Conservation (phyloP, 1,139 yeast genomes). For the Taphrina confusa region DNA sequence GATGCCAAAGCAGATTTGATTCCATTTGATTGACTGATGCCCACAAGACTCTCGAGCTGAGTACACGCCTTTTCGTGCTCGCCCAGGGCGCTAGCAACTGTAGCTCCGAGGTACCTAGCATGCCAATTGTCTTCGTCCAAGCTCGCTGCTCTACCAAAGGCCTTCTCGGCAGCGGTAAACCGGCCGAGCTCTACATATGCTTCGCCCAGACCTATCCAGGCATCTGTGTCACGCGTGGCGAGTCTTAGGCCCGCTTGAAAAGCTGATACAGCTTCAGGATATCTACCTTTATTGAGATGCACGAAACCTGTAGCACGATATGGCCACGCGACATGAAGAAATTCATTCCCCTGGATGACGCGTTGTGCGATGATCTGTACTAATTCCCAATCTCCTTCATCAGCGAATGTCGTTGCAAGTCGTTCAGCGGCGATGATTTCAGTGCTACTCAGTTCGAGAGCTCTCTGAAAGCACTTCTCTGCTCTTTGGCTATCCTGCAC, state of each 20-base stretch:
- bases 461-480: slow-evolving; percentile 81
- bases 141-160: slow-evolving; percentile 65
- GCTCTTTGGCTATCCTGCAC: slow-evolving; percentile 68
- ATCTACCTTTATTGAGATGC: slow-evolving; percentile 55
- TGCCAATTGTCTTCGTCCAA: slow-evolving; percentile 60
- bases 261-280: slow-evolving; percentile 81
- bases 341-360: slow-evolving; percentile 23
- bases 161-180: slow-evolving; percentile 80
- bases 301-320: slow-evolving; percentile 81
- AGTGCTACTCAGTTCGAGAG: slow-evolving; percentile 80
- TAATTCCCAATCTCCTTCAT: slow-evolving; percentile 74
- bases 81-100: slow-evolving; percentile 57
- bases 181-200: slow-evolving; percentile 85
- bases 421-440: slow-evolving; percentile 74
- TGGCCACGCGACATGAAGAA: slow-evolving; percentile 67
- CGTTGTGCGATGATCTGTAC: slow-evolving; percentile 68
- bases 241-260: slow-evolving; percentile 82
- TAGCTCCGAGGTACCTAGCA: slow-evolving; percentile 67
- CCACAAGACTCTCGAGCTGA: slow-evolving; percentile 51
- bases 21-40: slow-evolving; percentile 58
- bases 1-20: slow-evolving; percentile 61
- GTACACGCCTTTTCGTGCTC: slow-evolving; percentile 54
- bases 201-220: slow-evolving; percentile 95
- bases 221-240: slow-evolving; percentile 64
- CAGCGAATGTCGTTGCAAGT: slow-evolving; percentile 68